Evolutionary conservation across 805 yeast genomes (phyloP).

Genomic region (Metschnikowia sp.): DNA sequence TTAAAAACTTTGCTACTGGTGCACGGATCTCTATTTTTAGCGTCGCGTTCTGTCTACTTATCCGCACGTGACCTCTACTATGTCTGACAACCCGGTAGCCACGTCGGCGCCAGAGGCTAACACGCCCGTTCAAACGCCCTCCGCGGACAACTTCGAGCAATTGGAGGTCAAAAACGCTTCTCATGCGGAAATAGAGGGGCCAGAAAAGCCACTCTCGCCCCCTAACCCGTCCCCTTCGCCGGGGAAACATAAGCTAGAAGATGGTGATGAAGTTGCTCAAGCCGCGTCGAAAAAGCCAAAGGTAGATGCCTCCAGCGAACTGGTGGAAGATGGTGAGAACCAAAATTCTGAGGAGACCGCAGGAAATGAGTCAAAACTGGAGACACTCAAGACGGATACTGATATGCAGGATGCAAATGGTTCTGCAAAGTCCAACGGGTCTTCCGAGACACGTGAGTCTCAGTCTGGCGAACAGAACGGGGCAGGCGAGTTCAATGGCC

Average conservation of each 20-base stretch:
- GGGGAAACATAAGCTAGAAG: slow-evolving; percentile 31
- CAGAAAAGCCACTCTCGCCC: slow-evolving; percentile 42
- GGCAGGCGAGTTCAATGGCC: not conserved
- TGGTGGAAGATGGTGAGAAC: not conserved
- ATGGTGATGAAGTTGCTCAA: slow-evolving; percentile 20
- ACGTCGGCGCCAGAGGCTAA: slow-evolving; percentile 27
- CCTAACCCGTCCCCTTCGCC: slow-evolving; percentile 46
- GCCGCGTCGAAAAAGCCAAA: slow-evolving; percentile 19
- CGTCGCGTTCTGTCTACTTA: not conserved
- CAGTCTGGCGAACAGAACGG: not conserved
- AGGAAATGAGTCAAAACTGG: not conserved
- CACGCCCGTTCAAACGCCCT: slow-evolving; percentile 40
- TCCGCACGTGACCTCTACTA: slow-evolving; percentile 17
- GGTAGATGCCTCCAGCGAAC: slow-evolving; percentile 9
- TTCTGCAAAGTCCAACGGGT: not conserved
- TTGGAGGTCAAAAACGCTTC: slow-evolving; percentile 11
- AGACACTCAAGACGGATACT: too few relatives aligned
- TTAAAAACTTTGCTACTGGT: slow-evolving; percentile 1
- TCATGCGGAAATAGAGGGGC: slow-evolving; percentile 14
- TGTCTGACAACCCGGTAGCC: slow-evolving; percentile 26
- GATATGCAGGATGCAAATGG: too few relatives aligned
- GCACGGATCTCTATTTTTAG: slow-evolving; percentile 6
- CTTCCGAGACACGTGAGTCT: not conserved
- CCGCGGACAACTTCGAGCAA: slow-evolving; percentile 30
- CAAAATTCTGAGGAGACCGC: slow-evolving; percentile 5